Evolutionary conservation across 345 rosid species (phyloP).

Genomic region (Eucalyptus polyanthemos): DNA sequence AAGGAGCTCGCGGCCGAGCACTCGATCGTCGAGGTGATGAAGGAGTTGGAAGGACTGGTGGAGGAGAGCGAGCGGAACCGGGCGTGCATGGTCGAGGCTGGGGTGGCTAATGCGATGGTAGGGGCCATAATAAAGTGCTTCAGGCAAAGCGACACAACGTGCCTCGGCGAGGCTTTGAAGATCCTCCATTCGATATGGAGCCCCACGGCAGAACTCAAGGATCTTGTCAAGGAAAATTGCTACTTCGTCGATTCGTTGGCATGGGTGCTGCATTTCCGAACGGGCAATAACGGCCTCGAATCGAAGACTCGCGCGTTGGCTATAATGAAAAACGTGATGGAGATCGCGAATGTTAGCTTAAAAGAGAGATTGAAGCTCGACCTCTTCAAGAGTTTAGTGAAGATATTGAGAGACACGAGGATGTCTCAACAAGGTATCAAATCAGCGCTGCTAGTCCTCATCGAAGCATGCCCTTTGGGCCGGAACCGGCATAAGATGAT

Average conservation of each 20-base stretch:
- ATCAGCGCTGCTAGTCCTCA: conserved; percentile 17
- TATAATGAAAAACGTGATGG: conserved; percentile 5
- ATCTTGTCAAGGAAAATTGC: conserved; percentile 5
- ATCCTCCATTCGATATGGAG: conserved; percentile 15
- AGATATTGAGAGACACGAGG: background rate
- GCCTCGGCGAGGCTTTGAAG: conserved; percentile 23
- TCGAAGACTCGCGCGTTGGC: conserved; percentile 10
- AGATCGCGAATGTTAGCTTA: background rate
- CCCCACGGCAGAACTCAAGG: conserved; percentile 8
- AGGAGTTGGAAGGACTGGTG: conserved; percentile 15
- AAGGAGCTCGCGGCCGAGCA: conserved; percentile 6
- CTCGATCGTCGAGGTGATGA: background rate
- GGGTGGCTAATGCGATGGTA: conserved; percentile 7
- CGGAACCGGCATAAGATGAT: conserved; percentile 24
- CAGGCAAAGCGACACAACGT: background rate
- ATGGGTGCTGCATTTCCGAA: conserved; percentile 8
- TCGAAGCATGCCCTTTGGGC: conserved; percentile 17
- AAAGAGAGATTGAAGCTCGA: conserved; percentile 13
- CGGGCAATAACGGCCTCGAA: background rate
- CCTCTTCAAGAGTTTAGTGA: conserved; percentile 7
- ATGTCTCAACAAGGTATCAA: conserved; percentile 16
- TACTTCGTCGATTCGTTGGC: conserved; percentile 21
- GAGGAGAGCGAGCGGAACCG: conserved; percentile 15
- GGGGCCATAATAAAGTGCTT: conserved; percentile 4
- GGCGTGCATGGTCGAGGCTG: conserved; percentile 17